Conservation (phyloP, 106 monocot genomes). For the Acorus gramineus region DNA sequence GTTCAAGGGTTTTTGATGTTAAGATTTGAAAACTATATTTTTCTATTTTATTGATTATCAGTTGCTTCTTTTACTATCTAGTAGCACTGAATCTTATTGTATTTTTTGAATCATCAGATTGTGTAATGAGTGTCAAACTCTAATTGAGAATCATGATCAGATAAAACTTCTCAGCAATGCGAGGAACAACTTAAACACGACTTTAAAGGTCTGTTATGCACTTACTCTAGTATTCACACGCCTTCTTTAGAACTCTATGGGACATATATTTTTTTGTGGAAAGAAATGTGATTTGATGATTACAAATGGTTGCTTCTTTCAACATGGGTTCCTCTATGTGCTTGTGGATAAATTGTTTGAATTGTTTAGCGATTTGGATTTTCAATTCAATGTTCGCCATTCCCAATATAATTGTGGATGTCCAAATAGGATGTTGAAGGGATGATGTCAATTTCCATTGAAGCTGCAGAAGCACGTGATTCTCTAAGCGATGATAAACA, state of each 20-base stretch:
- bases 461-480: slow-evolving; percentile 95
- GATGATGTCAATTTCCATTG: slow-evolving; percentile 99
- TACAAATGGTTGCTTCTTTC: no score
- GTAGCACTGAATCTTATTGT: background rate
- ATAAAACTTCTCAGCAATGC: slow-evolving; percentile 99
- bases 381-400: background rate
- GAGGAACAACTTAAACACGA: slow-evolving; percentile 96
- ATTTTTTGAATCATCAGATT: slow-evolving; percentile 38
- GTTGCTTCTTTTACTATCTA: no score
- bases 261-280: no score
- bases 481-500: slow-evolving; percentile 83
- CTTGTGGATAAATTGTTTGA: no score
- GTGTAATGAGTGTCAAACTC: slow-evolving; percentile 93
- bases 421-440: slow-evolving; percentile 83
- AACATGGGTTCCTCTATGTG: no score
- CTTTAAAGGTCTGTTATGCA: slow-evolving; percentile 63
- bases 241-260: no score
- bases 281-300: no score
- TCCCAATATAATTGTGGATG: slow-evolving; percentile 4
- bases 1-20: no score
- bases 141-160: slow-evolving; percentile 94
- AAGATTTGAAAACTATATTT: no score
- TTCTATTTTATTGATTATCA: no score
- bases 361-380: no score
- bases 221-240: background rate